Percentiles rank a stretch among this genome's conserved stretches.
phyloP scores from a whole-genome alignment of 129 eudicot genomes.

The Helianthus annuus region DNA sequence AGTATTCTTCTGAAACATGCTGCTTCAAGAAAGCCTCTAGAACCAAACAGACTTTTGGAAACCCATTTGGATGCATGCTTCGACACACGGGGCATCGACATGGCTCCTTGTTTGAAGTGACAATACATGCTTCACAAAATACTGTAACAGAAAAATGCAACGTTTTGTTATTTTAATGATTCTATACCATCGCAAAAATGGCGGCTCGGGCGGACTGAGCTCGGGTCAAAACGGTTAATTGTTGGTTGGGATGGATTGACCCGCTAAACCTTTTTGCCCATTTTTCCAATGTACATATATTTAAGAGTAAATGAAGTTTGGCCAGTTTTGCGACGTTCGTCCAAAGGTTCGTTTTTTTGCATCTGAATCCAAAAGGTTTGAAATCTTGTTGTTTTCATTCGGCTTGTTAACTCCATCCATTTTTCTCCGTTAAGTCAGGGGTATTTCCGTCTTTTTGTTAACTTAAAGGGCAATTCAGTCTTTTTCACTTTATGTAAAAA shows the following conservation, averaged over 20 bases:
- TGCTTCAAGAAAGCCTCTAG: conserved; percentile 55
- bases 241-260: background rate
- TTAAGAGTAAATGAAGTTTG: background rate
- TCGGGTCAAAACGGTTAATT: background rate
- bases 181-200: background rate
- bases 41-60: conserved; percentile 55
- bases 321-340: too few relatives aligned
- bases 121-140: conserved; percentile 54
- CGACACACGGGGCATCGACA: conserved; percentile 54
- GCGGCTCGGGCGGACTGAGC: background rate
- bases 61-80: conserved; percentile 55
- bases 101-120: conserved; percentile 26
- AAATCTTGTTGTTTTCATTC: too few relatives aligned
- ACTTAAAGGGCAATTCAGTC: too few relatives aligned
- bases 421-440: background rate
- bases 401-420: background rate
- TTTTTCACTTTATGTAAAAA: too few relatives aligned
- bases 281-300: background rate
- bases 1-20: conserved; percentile 51
- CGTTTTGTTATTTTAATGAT: background rate
- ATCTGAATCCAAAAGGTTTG: too few relatives aligned
- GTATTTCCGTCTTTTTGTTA: too few relatives aligned
- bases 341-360: too few relatives aligned
- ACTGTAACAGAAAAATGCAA: conserved; percentile 36
- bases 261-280: background rate